A percentile compares a stretch with the other conserved stretches of the same genome.
Conservation (phyloP, 1,284 basidiomycete genomes). For the Fomitopsis palustris region DNA sequence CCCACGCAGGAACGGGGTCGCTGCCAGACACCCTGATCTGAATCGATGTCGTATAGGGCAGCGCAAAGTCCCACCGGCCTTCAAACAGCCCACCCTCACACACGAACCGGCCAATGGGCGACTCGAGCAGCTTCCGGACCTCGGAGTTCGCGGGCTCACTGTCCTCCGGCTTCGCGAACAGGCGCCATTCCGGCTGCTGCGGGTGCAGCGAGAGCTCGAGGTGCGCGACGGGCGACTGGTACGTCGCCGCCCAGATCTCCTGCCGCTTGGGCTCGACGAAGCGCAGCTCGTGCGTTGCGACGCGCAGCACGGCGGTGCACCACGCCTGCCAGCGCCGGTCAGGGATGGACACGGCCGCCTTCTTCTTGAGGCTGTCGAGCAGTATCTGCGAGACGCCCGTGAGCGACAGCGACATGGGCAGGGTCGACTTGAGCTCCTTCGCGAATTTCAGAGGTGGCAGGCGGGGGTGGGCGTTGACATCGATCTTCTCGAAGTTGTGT, state of each 20-base stretch:
- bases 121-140: slow-evolving; percentile 70
- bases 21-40: slow-evolving; percentile 63
- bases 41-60: slow-evolving; percentile 63
- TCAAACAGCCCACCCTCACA: slow-evolving; percentile 57
- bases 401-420: slow-evolving; percentile 85
- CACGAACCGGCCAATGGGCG: slow-evolving; percentile 75
- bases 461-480: slow-evolving; percentile 46
- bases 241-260: slow-evolving; percentile 82
- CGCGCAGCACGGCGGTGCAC: slow-evolving; percentile 65
- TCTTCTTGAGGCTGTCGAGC: slow-evolving; percentile 50
- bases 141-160: slow-evolving; percentile 77
- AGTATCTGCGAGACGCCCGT: slow-evolving; percentile 48
- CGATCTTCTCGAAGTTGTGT: slow-evolving; percentile 66
- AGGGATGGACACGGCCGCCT: slow-evolving; percentile 42
- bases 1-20: slow-evolving; percentile 81
- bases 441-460: slow-evolving; percentile 73
- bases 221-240: slow-evolving; percentile 66
- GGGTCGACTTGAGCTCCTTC: slow-evolving; percentile 69
- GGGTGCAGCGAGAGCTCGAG: slow-evolving; percentile 80
- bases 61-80: slow-evolving; percentile 80
- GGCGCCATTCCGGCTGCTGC: slow-evolving; percentile 81
- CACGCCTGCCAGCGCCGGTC: slow-evolving; percentile 62
- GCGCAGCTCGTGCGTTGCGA: slow-evolving; percentile 63
- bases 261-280: slow-evolving; percentile 88
- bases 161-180: slow-evolving; percentile 70